Evolutionary conservation across 225 moss, liverwort and hornwort species (phyloP), one percentile per base, ranked within the genome.

Genomic region (Lunularia cruciata): DNA sequence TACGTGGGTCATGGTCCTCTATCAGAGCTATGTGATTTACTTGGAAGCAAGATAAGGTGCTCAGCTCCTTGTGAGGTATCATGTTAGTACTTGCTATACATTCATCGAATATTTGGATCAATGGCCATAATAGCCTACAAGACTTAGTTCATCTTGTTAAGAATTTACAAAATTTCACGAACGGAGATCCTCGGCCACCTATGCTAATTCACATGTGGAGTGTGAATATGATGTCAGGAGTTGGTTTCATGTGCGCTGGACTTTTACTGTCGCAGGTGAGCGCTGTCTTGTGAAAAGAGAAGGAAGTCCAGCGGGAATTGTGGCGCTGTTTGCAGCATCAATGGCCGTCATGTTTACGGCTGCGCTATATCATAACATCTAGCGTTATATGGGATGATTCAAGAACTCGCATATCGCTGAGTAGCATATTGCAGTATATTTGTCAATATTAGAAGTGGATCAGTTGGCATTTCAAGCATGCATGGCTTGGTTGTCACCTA

Each of bases 271-370:
- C 45, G 23, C 82, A 90, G 90, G 90, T 15, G 90, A 90, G 70
- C 90, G 90, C 5, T 90, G 87, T 80, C 57, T 90, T n/a, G 84
- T 86, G 60, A 90, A 90, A 71, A 68, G 86, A 63, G 90, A 90
- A 77, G 90, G 90, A 62, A 87, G 78, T 76, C 90, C 87, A 51
- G 87, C 90, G 42, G 90, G 90, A 20, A 75, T 90, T 26, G 90
- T 90, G 68, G 90, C 90, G 45, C 78, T 90, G 42, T 87, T 90
- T 77, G 90, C 90, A 37, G 87, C 87, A 38, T 87, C 87, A 51
- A 90, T 90, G 87, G 84, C 87, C 67, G 83, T 87, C 11, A 90
- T 90, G 90, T 90, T 87, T 74, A 86, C 90, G 3, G 87, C 90
- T 63, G 90, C 90, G 46, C 75, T 90, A 30, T 90, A 90, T 43